A percentile compares a stretch with the other conserved stretches of the same genome.
Conservation (phyloP, 805 yeast species). For the Metschnikowia gelsemii region DNA sequence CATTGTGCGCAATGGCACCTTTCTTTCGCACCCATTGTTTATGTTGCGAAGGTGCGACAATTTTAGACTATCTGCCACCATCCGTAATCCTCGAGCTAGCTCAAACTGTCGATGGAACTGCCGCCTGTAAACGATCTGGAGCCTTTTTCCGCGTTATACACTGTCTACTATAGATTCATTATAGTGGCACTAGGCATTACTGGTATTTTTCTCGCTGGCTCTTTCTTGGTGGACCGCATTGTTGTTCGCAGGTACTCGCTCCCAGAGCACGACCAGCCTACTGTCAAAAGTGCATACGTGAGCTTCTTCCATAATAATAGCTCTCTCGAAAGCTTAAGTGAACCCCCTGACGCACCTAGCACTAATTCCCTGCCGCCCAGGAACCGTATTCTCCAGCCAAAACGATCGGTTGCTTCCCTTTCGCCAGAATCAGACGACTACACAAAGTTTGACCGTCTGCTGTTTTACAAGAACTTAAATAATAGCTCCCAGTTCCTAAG, state of each 20-base stretch:
- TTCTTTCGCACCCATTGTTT: constrained; percentile 8
- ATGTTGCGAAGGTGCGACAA: constrained; percentile 4
- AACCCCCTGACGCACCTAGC: not conserved
- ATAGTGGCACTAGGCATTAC: constrained; percentile 1
- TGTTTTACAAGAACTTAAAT: constrained; percentile 33
- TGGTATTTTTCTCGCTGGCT: not conserved
- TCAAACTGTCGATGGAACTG: constrained; percentile 9
- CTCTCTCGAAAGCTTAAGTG: constrained; percentile 1
- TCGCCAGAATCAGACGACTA: constrained; percentile 15
- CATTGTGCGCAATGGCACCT: no score
- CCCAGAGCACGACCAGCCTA: constrained; percentile 8
- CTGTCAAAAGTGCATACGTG: not conserved
- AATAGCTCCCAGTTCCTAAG: constrained; percentile 44
- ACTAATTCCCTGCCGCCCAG: not conserved
- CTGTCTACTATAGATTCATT: constrained; percentile 2
- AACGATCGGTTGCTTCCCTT: constrained; percentile 8
- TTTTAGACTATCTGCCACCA: not conserved
- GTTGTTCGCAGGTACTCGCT: constrained; percentile 10
- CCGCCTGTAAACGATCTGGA: constrained; percentile 3
- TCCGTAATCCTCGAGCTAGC: not conserved
- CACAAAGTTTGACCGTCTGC: constrained; percentile 18
- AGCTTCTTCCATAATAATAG: not conserved
- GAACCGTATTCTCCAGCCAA: not conserved
- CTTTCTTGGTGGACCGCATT: constrained; percentile 7
- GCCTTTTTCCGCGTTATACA: not conserved